Percentiles rank a stretch among this genome's conserved stretches.
Evolutionary conservation across 805 yeast genomes (phyloP).

Genomic region (Candida succiphila): DNA sequence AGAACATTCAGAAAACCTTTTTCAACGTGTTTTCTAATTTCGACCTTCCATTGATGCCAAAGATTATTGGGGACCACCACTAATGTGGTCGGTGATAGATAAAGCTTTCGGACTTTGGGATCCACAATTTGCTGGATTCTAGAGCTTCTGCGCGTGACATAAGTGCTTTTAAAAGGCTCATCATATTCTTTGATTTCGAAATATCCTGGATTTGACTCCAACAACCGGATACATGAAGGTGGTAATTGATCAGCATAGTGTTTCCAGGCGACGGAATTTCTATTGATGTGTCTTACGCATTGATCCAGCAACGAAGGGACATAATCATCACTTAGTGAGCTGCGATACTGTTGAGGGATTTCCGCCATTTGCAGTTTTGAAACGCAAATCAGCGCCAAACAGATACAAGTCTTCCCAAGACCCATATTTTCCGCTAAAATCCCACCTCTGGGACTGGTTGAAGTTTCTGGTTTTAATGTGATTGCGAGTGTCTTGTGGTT

Average conservation of each 20-base stretch:
- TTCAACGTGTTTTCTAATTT: constrained; percentile 44
- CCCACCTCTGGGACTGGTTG: constrained; percentile 46
- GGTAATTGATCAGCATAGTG: constrained; percentile 35
- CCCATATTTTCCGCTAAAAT: constrained; percentile 65
- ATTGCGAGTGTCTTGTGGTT: constrained; percentile 25
- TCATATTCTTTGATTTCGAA: constrained; percentile 21
- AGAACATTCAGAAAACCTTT: constrained; percentile 26
- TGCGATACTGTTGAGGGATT: constrained; percentile 24
- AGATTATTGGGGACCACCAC: constrained; percentile 59
- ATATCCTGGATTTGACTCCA: constrained; percentile 32
- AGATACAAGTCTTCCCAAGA: constrained; percentile 52
- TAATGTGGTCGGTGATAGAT: constrained; percentile 43
- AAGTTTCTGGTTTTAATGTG: constrained; percentile 28
- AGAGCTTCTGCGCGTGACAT: constrained; percentile 5
- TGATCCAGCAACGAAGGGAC: constrained; percentile 23
- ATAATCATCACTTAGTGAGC: constrained; percentile 10
- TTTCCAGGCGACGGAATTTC: constrained; percentile 51
- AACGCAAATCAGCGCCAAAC: constrained; percentile 44
- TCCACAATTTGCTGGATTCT: constrained; percentile 9
- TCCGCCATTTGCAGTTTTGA: constrained; percentile 43
- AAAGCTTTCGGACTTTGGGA: constrained; percentile 16
- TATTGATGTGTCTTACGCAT: constrained; percentile 32
- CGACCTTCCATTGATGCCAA: constrained; percentile 55
- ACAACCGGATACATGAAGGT: constrained; percentile 22
- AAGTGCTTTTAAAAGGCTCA: not conserved